A percentile compares a stretch with the other conserved stretches of the same genome.
Conservation (phyloP, 495 filamentous ascomycete genomes). For the Xylona heveae region DNA sequence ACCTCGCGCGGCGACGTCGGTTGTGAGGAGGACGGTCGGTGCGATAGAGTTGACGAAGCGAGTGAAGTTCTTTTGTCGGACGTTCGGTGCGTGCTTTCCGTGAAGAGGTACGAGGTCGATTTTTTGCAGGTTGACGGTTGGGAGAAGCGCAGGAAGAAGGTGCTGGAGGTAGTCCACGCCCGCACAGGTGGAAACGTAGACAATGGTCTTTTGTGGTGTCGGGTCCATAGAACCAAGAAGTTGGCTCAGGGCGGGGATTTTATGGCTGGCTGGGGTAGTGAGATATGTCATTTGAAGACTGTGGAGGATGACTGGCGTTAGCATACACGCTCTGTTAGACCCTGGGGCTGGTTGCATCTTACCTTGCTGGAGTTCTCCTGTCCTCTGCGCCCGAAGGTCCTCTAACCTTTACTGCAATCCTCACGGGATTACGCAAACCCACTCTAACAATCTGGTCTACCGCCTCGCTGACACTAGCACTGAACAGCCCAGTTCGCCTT, state of each 20-base stretch:
- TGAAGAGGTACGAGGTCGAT: slow-evolving; percentile 64
- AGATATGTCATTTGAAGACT: slow-evolving; percentile 82
- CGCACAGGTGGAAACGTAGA: slow-evolving; percentile 86
- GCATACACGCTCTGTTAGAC: too few species aligned
- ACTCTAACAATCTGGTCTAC: slow-evolving; percentile 81
- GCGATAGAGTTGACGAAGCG: slow-evolving; percentile 44
- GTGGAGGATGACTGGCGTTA: not conserved
- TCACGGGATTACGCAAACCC: slow-evolving; percentile 81
- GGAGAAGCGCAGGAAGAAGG: slow-evolving; percentile 44
- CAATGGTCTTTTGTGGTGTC: slow-evolving; percentile 64
- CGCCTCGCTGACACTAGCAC: slow-evolving; percentile 78
- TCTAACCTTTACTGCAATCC: slow-evolving; percentile 79
- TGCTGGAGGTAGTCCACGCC: slow-evolving; percentile 84
- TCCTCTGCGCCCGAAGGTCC: slow-evolving; percentile 55
- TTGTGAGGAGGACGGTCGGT: slow-evolving; percentile 69
- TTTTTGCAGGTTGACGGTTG: slow-evolving; percentile 23
- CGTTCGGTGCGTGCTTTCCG: slow-evolving; percentile 65
- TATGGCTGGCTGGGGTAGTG: slow-evolving; percentile 47
- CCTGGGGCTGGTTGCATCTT: slow-evolving; percentile 1
- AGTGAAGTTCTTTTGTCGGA: slow-evolving; percentile 59
- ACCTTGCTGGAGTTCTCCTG: slow-evolving; percentile 65
- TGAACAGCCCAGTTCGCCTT: slow-evolving; percentile 80
- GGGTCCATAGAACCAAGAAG: slow-evolving; percentile 48
- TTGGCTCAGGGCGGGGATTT: slow-evolving; percentile 48
- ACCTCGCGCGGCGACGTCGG: slow-evolving; percentile 66